A percentile compares a stretch with the other conserved stretches of the same genome.
Evolutionary conservation across 768 basidiomycete genomes (phyloP).

Genomic region (Mrakia blollopis): DNA sequence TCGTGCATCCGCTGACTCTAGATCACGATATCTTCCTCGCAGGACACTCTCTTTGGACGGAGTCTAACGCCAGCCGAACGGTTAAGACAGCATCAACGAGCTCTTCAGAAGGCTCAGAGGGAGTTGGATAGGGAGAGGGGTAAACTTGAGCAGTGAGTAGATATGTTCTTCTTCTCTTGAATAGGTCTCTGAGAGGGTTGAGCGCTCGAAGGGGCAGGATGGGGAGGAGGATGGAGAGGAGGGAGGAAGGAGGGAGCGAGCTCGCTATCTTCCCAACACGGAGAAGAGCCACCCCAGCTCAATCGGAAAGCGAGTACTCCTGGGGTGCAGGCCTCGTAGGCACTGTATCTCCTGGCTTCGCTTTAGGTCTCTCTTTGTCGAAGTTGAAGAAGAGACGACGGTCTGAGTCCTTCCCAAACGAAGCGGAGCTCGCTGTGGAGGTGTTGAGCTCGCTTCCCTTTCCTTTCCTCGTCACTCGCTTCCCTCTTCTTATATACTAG

Average conservation of each 20-base stretch:
- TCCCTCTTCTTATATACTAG: background rate
- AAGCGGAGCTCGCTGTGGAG: background rate
- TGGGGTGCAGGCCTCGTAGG: too few relatives aligned
- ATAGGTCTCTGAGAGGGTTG: too few relatives aligned
- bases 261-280: background rate
- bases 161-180: background rate
- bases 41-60: conserved; percentile 95
- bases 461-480: background rate
- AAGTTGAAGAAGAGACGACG: too few relatives aligned
- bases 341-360: background rate
- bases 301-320: too few relatives aligned
- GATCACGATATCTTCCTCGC: background rate
- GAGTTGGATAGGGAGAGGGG: conserved; percentile 93
- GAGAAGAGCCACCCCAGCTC: background rate
- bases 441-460: background rate
- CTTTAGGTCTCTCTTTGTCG: background rate
- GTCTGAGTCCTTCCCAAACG: too few relatives aligned
- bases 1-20: too few relatives aligned
- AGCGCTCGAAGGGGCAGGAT: background rate
- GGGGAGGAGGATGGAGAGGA: background rate
- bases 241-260: background rate
- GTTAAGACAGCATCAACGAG: conserved; percentile 91
- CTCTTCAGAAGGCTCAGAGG: conserved; percentile 92
- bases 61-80: conserved; percentile 94
- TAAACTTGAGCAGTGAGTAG: conserved; percentile 76